Conservation (phyloP, 805 yeast species). For the Metschnikowia bowlesiae region DNA sequence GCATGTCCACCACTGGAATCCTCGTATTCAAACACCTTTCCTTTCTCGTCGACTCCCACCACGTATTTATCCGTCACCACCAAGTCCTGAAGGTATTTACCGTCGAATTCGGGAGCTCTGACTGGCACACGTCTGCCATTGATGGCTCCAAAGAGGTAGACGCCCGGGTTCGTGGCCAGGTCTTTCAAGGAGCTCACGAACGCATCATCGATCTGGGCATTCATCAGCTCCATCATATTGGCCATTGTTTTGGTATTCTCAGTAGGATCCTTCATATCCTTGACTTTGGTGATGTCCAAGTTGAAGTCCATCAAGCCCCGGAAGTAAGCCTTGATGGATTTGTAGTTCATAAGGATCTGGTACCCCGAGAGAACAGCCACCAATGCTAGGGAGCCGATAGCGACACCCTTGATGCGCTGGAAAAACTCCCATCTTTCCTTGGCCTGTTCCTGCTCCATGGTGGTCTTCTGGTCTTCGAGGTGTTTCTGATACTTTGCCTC, state of each 20-base stretch:
- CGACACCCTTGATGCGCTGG: conserved; percentile 43
- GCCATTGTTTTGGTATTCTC: conserved; percentile 25
- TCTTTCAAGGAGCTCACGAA: conserved; percentile 19
- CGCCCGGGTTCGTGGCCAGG: conserved; percentile 27
- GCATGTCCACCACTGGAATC: conserved; percentile 23
- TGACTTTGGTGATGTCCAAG: conserved; percentile 37
- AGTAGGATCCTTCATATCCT: conserved; percentile 28
- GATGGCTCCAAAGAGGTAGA: conserved; percentile 33
- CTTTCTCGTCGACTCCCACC: conserved; percentile 62
- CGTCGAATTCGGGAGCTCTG: conserved; percentile 62
- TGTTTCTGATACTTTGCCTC: conserved; percentile 33
- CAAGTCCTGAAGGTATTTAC: conserved; percentile 53
- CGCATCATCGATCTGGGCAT: conserved; percentile 19
- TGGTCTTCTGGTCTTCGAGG: conserved; percentile 25
- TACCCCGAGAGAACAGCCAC: conserved; percentile 37
- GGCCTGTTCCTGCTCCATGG: conserved; percentile 23
- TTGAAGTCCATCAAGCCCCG: conserved; percentile 31
- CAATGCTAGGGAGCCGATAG: conserved; percentile 39
- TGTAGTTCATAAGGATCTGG: conserved; percentile 42
- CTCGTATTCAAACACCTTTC: conserved; percentile 76
- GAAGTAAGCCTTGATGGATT: conserved; percentile 31
- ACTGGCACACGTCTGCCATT: conserved; percentile 47
- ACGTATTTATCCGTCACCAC: conserved; percentile 43
- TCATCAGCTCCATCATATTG: conserved; percentile 24
- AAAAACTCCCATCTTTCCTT: conserved; percentile 33